Percentiles rank a stretch among this genome's conserved stretches.
These are phyloP conservation scores for Mesembryanthemum crystallinum DNA, from an alignment of 148 eudicot genomes.

Conservation along the genomic window DNA sequence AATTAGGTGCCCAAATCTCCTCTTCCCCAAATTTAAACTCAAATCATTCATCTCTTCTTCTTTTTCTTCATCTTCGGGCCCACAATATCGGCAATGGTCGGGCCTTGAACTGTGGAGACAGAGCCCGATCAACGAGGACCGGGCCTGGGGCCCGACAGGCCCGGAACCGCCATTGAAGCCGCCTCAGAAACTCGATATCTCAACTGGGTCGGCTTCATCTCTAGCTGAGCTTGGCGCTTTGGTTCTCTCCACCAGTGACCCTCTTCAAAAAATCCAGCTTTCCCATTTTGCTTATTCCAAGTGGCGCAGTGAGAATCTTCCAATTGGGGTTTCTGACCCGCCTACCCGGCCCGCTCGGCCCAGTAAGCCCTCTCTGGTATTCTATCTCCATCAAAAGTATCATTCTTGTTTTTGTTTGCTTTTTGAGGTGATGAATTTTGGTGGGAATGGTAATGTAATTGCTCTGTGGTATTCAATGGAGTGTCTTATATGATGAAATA, in stretches of 20 bases:
- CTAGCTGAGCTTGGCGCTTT: slow-evolving; percentile 70
- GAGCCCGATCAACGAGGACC: slow-evolving; percentile 46
- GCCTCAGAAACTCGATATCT: slow-evolving; percentile 12
- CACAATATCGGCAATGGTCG: slow-evolving; percentile 51
- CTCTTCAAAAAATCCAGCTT: slow-evolving; percentile 60
- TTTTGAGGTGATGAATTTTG: neutral
- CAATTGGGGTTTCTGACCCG: slow-evolving; percentile 55
- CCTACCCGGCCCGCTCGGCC: slow-evolving; percentile 75
- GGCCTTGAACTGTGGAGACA: slow-evolving; percentile 75
- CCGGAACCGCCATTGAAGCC: slow-evolving; percentile 41
- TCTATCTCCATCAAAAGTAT: neutral
- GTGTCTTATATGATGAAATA: no score
- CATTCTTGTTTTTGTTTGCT: neutral
- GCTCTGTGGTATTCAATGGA: no score
- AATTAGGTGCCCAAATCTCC: slow-evolving; percentile 11
- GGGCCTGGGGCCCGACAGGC: slow-evolving; percentile 73
- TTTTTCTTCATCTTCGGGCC: slow-evolving; percentile 22
- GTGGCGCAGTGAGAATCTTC: slow-evolving; percentile 45
- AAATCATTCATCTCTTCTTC: slow-evolving; percentile 16
- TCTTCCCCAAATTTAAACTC: slow-evolving; percentile 15
- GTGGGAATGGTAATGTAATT: neutral
- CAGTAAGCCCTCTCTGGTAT: slow-evolving; percentile 62
- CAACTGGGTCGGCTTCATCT: slow-evolving; percentile 38
- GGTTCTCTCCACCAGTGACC: slow-evolving; percentile 72
- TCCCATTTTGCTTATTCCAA: slow-evolving; percentile 68